Evolutionary conservation across 1,139 yeast species (phyloP), one percentile per base, ranked within the genome.

Genomic region (Taiozyma sp.): DNA sequence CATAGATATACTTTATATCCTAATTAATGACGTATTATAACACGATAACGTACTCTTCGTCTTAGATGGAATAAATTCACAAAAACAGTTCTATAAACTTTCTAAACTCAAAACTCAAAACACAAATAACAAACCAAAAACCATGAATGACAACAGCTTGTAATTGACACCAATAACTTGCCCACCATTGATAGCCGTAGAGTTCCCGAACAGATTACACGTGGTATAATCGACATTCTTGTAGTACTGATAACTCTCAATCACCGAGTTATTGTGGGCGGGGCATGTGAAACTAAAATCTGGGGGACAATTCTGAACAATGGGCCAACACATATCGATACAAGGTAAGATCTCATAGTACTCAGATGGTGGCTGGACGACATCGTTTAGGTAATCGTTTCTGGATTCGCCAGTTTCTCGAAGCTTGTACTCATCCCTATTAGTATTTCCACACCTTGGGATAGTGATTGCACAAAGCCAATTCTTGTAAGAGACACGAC

Each of bases 391-490:
- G 58, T 79, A 80, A 8, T 70, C 71, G 60, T 80, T 89, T 53
- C 99, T 74, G 9, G 89, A 83, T 8, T 72, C 67, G n/a, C 76
- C 76, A 2, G 69, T 69, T 4, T 70, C 68, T 39, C 96, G 74
- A 32, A 64, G 58, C 32, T 68, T 66, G 63, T 82, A 81, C 16
- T 80, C 83, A 0, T 76, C 63, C 7, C 74, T 66, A 32, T 78
- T 66, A 1, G 67, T 64, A 0, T 87, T 72, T 1, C 86, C 75
- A 62, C 99, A 93, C 38, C 98, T 72, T 0, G 99, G 98, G n/a
- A 93, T 87, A 0, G 91, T 75, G 6, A 89, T 90, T 0, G 96
- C 79, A 70, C 99, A 93, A 22, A 93, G 74, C 99, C 99, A 93
- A 61, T 85, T 78, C 61, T 82, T 84, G 66, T 93, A 93, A 2